Base-by-base conservation (phyloP, 2,329 filamentous ascomycete genomes). In the Hymenoscyphus fraxineus region DNA sequence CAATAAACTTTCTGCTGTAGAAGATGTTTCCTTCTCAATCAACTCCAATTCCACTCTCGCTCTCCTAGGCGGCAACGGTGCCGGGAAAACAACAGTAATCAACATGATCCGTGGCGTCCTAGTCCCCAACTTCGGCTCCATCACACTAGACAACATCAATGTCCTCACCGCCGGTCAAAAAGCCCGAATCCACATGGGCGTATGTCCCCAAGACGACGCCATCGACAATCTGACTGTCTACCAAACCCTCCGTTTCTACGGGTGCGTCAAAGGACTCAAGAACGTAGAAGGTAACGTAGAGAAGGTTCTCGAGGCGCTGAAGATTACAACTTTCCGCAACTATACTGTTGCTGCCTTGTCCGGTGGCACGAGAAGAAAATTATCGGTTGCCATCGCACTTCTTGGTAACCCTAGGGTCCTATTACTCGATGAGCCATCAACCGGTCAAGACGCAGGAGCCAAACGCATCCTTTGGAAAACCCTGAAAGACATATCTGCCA, bases 71-170 rank as follows among this genome's bases (percentile, higher is more conserved):
- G 86, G 86, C 0, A 89, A 89, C 67, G 86, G 87, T 9, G 87
- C 87, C 4, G 87, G 87, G 54, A 89, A 90, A 70, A 85, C 82
- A 1, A 88, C 85, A 0, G 87, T 83, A 1, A 88, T 89, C 68
- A 84, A 82, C n/a, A 79, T 89, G 65, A 87, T 90, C 66, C 80
- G 87, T 65, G 86, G 86, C 16, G 86, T 88, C 66, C 80, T 86
- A 15, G 80, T 80, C 16, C 86, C 87, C 0, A 78, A 79, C 41
- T 77, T 78, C n/a, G 84, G 85, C 39, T 83, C 87, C 40, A 85
- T 89, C 41, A 78, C 84, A 39, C 83, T 90, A 59, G 83, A 88
- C 70, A 79, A 83, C 62, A 80, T 83, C 16, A 85, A 83, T 9
- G 83, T 89, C 64, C 62, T 70, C 19, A 60, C 63, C 2, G 62